These are phyloP conservation scores for Dissoconium aciculare DNA, from an alignment of 2,329 filamentous ascomycete species.

Conservation along the genomic window DNA sequence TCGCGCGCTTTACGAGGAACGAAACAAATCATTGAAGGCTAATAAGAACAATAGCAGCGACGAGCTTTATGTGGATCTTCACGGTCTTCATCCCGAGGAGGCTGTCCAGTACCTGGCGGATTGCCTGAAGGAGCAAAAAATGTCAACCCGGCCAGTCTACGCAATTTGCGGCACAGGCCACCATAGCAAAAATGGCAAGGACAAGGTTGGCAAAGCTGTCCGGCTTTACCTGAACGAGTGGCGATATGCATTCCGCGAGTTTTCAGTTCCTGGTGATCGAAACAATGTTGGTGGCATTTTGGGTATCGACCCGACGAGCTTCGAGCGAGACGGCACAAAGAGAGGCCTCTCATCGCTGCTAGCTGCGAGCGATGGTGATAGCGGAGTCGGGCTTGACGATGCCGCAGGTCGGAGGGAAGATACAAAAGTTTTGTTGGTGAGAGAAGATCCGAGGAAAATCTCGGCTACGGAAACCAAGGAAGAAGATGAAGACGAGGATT, in stretches of 20 bases:
- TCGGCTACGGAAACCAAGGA: constrained; percentile 7
- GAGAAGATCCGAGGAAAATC: constrained; percentile 21
- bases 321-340: constrained; percentile 31
- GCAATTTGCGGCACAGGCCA: constrained; percentile 94
- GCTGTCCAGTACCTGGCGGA: constrained; percentile 86
- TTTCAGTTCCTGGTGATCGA: constrained; percentile 88
- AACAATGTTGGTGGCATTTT: constrained; percentile 58
- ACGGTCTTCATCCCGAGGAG: constrained; percentile 97
- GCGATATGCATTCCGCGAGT: constrained; percentile 91
- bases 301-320: constrained; percentile 48
- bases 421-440: constrained; percentile 25
- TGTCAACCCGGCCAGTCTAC: constrained; percentile 61
- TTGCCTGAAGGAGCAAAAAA: constrained; percentile 69
- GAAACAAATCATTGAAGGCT: constrained; percentile 53
- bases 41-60: constrained; percentile 27
- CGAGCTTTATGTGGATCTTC: constrained; percentile 88
- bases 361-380: constrained; percentile 26
- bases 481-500: constrained; percentile 9
- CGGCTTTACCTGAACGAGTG: constrained; percentile 85
- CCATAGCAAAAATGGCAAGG: constrained; percentile 96
- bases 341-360: constrained; percentile 11
- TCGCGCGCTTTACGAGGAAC: constrained; percentile 79
- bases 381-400: constrained; percentile 25
- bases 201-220: constrained; percentile 92
- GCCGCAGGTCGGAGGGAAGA: constrained; percentile 15